Base-by-base conservation (phyloP, 1,284 basidiomycete genomes). In the Schizophyllum commune region DNA sequence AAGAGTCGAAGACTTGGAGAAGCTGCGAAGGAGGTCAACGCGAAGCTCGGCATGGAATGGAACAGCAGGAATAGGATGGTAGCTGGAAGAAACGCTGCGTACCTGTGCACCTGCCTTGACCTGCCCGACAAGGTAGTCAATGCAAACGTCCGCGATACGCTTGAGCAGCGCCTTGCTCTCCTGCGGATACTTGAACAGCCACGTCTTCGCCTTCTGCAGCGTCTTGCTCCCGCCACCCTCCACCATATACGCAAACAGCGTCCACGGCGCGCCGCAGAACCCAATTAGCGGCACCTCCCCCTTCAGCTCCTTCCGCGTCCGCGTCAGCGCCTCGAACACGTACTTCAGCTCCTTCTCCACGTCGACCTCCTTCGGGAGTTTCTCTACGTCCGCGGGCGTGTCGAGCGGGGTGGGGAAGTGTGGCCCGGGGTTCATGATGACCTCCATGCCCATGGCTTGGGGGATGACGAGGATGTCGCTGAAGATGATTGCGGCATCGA, bases 401-500 rank as follows among this genome's bases (percentile, higher is more conserved):
- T 80, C 73, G 64, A 98, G 85, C 1, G 96, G 95, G 54, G 86
- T 79, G 2, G 95, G 92, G 69, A 98, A 94, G 68, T 82, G 77
- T 1, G 95, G 95, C 0, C 91, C 94, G 1, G 93, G 93, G 68
- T 91, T 91, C 95, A 98, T 98, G 68, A 91, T 78, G 0, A 98
- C 93, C 68, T 90, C 89, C 86, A 98, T 89, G 32, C 95, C 95
- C 84, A 98, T 85, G 19, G 95, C 95, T 73, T 98, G 94, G 0
- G 95, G 96, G 60, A 98, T 81, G 73, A 98, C 95, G 66, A 98
- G 88, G 74, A 98, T 96, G 74, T 97, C 95, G 69, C 88, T 92
- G 79, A 98, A 98, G 74, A 98, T 97, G 77, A 98, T 98, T 58
- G 92, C 84, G 15, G 94, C 95, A 75, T 98, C 96, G 67, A 98